A percentile compares a stretch with the other conserved stretches of the same genome.
These are phyloP conservation scores for Meyerozyma guilliermondii DNA, from an alignment of 1,139 yeast genomes.

Conservation along the genomic window DNA sequence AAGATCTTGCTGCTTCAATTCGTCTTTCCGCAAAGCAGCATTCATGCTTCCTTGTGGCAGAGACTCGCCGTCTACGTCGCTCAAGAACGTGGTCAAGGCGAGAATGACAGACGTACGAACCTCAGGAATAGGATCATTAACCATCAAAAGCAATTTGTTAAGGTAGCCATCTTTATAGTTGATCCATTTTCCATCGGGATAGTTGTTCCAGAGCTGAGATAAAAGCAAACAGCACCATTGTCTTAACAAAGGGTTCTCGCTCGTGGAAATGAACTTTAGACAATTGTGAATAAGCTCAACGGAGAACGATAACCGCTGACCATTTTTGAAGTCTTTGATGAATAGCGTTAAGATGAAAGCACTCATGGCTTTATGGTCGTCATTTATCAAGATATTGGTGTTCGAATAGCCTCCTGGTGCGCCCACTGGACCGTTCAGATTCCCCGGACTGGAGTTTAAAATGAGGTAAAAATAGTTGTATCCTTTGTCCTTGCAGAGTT, in stretches of 20 bases:
- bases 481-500: constrained; percentile 85
- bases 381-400: constrained; percentile 39
- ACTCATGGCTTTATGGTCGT: constrained; percentile 93
- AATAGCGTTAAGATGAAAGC: constrained; percentile 84
- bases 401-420: constrained; percentile 18
- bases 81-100: constrained; percentile 68
- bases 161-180: constrained; percentile 64
- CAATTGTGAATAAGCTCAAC: constrained; percentile 69
- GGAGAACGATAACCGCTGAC: constrained; percentile 76
- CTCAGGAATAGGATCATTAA: constrained; percentile 91
- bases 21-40: constrained; percentile 29
- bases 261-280: constrained; percentile 57
- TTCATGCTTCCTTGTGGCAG: constrained; percentile 10
- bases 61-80: constrained; percentile 24
- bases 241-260: constrained; percentile 79
- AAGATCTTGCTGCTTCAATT: constrained; percentile 50
- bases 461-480: constrained; percentile 83
- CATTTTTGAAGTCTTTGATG: constrained; percentile 72
- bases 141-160: constrained; percentile 48
- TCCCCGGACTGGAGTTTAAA: constrained; percentile 35
- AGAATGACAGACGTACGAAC: constrained; percentile 81
- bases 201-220: constrained; percentile 70
- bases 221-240: constrained; percentile 88
- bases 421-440: constrained; percentile 24
- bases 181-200: constrained; percentile 72